Conservation (phyloP, 129 eudicot species). For the Centrapalus pauciflorus region DNA sequence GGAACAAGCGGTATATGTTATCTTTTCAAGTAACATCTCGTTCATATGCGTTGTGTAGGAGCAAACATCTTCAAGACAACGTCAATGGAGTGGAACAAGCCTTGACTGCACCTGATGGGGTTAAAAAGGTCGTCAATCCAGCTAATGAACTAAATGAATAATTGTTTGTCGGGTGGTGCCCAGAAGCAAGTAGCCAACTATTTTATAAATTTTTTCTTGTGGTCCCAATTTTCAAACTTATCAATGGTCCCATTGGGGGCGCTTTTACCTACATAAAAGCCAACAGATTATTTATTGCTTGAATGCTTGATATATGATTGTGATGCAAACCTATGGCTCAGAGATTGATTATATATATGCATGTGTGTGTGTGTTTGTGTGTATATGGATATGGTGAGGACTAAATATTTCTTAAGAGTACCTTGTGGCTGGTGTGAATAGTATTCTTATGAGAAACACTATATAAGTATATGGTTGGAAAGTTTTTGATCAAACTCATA, state of each 20-base stretch:
- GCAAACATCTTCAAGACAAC: conserved; percentile 33
- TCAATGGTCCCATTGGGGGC: background rate
- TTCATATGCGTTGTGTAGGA: conserved; percentile 14
- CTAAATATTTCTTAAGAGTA: too few relatives aligned
- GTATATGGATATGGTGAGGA: background rate
- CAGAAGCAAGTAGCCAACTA: background rate
- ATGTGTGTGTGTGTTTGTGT: background rate
- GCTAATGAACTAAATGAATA: conserved; percentile 6
- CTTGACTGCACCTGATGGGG: conserved; percentile 24
- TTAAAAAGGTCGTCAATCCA: conserved; percentile 51
- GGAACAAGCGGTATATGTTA: background rate
- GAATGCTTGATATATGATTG: conserved; percentile 1
- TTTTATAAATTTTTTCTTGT: background rate
- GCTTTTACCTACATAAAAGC: background rate
- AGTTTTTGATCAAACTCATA: too few relatives aligned
- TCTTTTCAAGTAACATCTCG: background rate
- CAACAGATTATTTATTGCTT: background rate
- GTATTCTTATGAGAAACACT: too few relatives aligned
- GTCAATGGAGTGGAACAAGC: conserved; percentile 25
- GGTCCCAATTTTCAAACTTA: background rate
- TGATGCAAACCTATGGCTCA: background rate
- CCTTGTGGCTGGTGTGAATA: too few relatives aligned
- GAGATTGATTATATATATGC: background rate
- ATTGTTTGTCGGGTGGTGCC: background rate
- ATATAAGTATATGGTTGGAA: background rate